These are phyloP conservation scores for Phellinidium pouzarii DNA, from an alignment of 1,284 basidiomycete species.

Conservation along the genomic window DNA sequence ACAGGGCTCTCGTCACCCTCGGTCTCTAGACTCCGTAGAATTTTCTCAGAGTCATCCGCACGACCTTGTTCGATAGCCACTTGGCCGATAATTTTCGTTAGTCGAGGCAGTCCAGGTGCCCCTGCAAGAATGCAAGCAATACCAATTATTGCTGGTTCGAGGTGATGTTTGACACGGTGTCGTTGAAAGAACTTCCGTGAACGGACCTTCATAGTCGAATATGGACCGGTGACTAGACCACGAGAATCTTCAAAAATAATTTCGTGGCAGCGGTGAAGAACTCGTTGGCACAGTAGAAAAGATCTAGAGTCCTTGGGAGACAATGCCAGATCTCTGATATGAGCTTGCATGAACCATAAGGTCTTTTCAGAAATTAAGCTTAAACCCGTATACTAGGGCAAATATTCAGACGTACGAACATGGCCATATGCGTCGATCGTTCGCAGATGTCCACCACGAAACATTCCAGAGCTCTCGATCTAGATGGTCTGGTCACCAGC, in stretches of 20 bases:
- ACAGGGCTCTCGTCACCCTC: constrained; percentile 33
- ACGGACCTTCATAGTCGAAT: constrained; percentile 47
- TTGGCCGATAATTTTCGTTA: constrained; percentile 70
- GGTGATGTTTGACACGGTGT: constrained; percentile 65
- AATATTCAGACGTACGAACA: constrained; percentile 72
- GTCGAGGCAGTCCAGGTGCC: constrained; percentile 67
- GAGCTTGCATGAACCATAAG: constrained; percentile 96
- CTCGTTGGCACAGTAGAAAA: constrained; percentile 89
- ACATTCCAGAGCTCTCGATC: constrained; percentile 84
- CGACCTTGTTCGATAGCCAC: constrained; percentile 89
- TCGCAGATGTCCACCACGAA: constrained; percentile 85
- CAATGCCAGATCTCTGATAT: constrained; percentile 77
- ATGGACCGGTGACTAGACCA: constrained; percentile 56
- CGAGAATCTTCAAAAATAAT: constrained; percentile 93
- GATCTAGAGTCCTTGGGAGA: constrained; percentile 64
- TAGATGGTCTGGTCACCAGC: constrained; percentile 83
- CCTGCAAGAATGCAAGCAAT: constrained; percentile 80
- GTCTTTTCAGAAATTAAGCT: constrained; percentile 47
- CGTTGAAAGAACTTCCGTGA: constrained; percentile 42
- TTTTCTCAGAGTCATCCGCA: constrained; percentile 46
- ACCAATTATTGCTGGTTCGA: constrained; percentile 77
- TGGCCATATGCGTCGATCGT: constrained; percentile 87
- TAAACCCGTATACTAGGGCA: not conserved
- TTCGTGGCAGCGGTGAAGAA: constrained; percentile 90
- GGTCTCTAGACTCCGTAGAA: constrained; percentile 43